A percentile compares a stretch with the other conserved stretches of the same genome.
Conservation (phyloP, 495 filamentous ascomycete genomes). For the Daldinia grandis region DNA sequence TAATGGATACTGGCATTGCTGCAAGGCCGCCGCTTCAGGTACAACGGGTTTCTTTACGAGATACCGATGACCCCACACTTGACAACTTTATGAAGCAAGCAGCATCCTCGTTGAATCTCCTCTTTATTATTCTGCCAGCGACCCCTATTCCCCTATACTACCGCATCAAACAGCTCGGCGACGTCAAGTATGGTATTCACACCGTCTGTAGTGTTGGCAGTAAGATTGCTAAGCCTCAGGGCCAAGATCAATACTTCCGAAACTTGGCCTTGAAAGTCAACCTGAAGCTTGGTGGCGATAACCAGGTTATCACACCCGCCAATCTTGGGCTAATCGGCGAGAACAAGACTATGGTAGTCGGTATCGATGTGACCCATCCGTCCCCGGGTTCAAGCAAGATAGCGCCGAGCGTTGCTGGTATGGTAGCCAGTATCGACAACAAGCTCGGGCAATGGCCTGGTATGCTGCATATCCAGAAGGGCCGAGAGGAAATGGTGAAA, state of each 20-base stretch:
- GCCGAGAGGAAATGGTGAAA: constrained; percentile 65
- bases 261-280: constrained; percentile 78
- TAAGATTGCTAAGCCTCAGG: constrained; percentile 54
- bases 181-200: constrained; percentile 64
- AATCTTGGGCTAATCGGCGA: constrained; percentile 65
- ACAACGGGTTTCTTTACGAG: background rate
- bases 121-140: constrained; percentile 58
- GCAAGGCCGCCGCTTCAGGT: background rate
- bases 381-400: constrained; percentile 65
- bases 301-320: constrained; percentile 60
- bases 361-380: constrained; percentile 82
- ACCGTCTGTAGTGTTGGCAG: constrained; percentile 65
- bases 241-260: constrained; percentile 60
- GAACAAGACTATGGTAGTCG: constrained; percentile 78
- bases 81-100: background rate
- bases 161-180: constrained; percentile 69
- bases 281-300: constrained; percentile 74
- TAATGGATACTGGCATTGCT: background rate
- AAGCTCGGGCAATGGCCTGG: constrained; percentile 68
- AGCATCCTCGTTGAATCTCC: constrained; percentile 7
- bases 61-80: constrained; percentile 11
- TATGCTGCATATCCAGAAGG: constrained; percentile 59
- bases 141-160: constrained; percentile 63
- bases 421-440: constrained; percentile 69
- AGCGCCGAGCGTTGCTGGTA: constrained; percentile 70